Evolutionary conservation across 768 basidiomycete genomes (phyloP).

Genomic region (Galerina marginata): DNA sequence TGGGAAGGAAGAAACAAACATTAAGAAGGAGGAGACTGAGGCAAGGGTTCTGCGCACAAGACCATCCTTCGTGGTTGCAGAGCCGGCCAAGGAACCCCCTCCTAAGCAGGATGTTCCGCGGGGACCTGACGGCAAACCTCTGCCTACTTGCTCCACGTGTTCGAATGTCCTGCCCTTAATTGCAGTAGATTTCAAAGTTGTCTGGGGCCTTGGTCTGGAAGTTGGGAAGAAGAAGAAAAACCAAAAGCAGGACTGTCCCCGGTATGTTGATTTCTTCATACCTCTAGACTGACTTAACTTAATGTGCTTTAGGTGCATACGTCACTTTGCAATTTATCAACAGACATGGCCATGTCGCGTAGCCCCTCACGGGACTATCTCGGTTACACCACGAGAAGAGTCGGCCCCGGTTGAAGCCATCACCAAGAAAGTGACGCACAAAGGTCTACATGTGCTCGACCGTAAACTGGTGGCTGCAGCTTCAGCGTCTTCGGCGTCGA

Average conservation of each 20-base stretch:
- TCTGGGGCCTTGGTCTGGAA: constrained; percentile 71
- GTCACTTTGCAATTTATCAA: constrained; percentile 80
- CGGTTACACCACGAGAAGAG: constrained; percentile 58
- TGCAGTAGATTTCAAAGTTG: constrained; percentile 73
- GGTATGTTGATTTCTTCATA: constrained; percentile 50
- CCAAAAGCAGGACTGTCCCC: constrained; percentile 72
- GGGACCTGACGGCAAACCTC: constrained; percentile 67
- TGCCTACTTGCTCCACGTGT: constrained; percentile 78
- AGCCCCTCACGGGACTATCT: constrained; percentile 50
- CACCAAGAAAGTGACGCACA: constrained; percentile 55
- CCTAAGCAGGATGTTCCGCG: constrained; percentile 49
- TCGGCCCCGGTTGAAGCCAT: constrained; percentile 49
- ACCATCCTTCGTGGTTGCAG: constrained; percentile 41
- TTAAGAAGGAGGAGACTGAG: constrained; percentile 61
- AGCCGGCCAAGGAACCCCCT: constrained; percentile 41
- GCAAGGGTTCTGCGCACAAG: constrained; percentile 56
- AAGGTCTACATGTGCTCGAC: constrained; percentile 55
- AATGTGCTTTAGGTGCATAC: constrained; percentile 63
- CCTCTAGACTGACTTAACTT: not conserved
- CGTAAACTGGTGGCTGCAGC: constrained; percentile 53
- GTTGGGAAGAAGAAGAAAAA: constrained; percentile 64
- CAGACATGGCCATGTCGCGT: constrained; percentile 73
- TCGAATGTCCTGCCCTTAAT: constrained; percentile 76
- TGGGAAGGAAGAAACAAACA: constrained; percentile 36
- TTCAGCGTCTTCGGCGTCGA: constrained; percentile 24